Evolutionary conservation across 805 yeast species (phyloP), one percentile per base, ranked within the genome.

Genomic region (Nakazawaea sp.): DNA sequence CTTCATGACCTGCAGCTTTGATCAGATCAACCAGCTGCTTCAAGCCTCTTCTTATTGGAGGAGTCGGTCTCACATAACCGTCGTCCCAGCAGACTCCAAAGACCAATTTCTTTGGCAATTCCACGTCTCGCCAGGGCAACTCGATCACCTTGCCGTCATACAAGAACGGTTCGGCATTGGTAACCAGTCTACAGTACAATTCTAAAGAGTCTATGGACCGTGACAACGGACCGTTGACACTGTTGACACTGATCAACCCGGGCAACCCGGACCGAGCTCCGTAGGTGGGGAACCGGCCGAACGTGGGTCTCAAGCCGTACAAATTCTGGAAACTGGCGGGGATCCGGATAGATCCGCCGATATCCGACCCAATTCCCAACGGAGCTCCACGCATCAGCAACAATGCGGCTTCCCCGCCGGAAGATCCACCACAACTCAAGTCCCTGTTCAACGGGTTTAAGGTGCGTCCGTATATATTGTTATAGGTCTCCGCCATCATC

Each of bases 351-450:
- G 67, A 57, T 10, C 79, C 78, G 20, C 77, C 78, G 36, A 71
- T 66, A 45, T 73, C 79, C 11, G 71, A 64, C 12, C 81, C 81
- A 32, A 76, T 50, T 16, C 81, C 81, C 24, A 72, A 35, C 6
- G 64, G 60, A n/a, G 72, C 61, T 4, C 75, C 75, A 36, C 56
- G 55, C 38, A 66, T 43, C 1, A 64, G 65, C 8, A 68, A 46
- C 19, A 73, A 48, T 8, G 75, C 71, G 5, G 70, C 74, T 33
- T 71, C 78, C 30, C 78, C 78, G 6, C 77, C 76, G 11, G 74
- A 65, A 8, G 74, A 67, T 0, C 79, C 78, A 30, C 77, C 76
- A 17, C 71, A 53, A n/a, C 70, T 59, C 36, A 68, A 46, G 16
- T 51, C 48, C 27, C 66, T 48, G 44, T 68, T 69, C 44, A 57